Evolutionary conservation across 371 early-diverging fungal species (phyloP).

Genomic region (Synchytrium microbalum): DNA sequence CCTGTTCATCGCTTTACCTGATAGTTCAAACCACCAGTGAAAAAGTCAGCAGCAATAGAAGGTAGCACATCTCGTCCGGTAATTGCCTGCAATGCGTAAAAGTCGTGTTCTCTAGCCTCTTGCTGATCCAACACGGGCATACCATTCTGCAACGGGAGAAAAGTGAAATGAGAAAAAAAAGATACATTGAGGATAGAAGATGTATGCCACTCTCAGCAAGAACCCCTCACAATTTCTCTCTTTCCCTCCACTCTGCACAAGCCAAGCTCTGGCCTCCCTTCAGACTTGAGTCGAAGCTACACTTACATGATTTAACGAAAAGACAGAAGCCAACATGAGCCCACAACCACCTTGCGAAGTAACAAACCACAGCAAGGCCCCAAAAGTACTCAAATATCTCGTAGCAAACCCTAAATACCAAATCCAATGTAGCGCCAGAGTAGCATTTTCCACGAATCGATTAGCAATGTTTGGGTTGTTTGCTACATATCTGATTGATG

Average conservation of each 20-base stretch:
- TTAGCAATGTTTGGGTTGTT: conserved; percentile 15
- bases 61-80: conserved; percentile 75
- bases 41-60: conserved; percentile 62
- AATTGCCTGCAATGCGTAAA: conserved; percentile 66
- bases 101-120: conserved; percentile 62
- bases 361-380: conserved; percentile 56
- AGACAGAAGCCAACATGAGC: conserved; percentile 68
- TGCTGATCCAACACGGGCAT: conserved; percentile 73
- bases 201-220: no score
- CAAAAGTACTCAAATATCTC: conserved; percentile 40
- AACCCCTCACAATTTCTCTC: no score
- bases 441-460: conserved; percentile 44
- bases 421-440: conserved; percentile 59
- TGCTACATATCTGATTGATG: conserved; percentile 15
- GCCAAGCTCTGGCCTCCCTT: no score
- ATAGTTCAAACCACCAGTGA: conserved; percentile 77
- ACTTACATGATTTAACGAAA: conserved; percentile 70
- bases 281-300: neutral
- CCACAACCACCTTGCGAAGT: conserved; percentile 67
- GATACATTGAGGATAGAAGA: neutral
- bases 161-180: neutral
- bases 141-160: conserved; percentile 46
- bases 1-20: no score
- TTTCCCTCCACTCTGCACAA: no score
- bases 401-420: conserved; percentile 54